Conservation (phyloP, 345 rosid species). For the Eucalyptus erythrocorys region DNA sequence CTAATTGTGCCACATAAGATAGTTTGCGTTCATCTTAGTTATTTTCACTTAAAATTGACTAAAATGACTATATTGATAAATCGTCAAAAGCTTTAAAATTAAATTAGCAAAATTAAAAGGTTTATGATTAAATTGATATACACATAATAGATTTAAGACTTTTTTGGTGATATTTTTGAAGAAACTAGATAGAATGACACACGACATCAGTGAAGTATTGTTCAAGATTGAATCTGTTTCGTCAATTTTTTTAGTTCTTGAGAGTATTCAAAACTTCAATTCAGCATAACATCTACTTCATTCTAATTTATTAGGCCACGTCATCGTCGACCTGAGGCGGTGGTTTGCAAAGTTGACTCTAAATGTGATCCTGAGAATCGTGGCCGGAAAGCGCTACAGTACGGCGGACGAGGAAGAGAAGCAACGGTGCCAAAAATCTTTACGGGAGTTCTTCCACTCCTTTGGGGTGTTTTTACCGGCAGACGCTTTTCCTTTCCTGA, state of each 20-base stretch:
- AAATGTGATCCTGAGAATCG: conserved; percentile 10
- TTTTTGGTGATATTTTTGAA: no score
- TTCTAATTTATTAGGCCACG: not conserved
- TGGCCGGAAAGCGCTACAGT: conserved; percentile 18
- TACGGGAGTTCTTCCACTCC: not conserved
- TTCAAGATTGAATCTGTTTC: not conserved
- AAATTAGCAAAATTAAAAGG: no score
- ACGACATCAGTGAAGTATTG: not conserved
- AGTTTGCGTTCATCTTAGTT: no score
- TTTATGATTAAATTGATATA: no score
- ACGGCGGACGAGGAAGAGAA: conserved; percentile 4
- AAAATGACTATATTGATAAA: no score
- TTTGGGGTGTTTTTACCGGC: not conserved
- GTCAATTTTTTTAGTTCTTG: not conserved
- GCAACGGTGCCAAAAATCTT: not conserved
- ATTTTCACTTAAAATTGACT: no score
- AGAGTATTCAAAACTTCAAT: not conserved
- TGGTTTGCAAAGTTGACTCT: conserved; percentile 11
- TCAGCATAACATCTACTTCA: not conserved
- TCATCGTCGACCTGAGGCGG: conserved; percentile 12
- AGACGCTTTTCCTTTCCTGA: conserved; percentile 10
- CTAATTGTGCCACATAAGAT: rapidly evolving
- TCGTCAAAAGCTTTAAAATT: no score
- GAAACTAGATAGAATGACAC: not conserved
- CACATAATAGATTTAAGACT: no score